Evolutionary conservation across 192 early-diverging fungal species (phyloP).

Genomic region (Backusella tuberculispora): DNA sequence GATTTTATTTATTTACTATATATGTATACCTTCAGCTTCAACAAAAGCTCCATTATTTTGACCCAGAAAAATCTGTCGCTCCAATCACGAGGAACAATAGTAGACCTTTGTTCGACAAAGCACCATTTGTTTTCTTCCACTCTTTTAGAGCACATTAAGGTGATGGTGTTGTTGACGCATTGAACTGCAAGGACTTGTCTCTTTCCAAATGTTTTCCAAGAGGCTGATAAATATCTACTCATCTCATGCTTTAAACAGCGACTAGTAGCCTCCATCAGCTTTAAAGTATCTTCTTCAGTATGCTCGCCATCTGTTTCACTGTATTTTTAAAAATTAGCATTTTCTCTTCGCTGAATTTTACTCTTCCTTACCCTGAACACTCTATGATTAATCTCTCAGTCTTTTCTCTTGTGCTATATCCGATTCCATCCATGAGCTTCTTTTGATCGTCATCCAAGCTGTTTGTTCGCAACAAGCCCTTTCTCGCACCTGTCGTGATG

Average conservation of each 20-base stretch:
- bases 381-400: neutral
- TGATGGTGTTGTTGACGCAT: neutral
- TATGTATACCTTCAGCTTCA: no score
- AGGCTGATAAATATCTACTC: constrained; percentile 10
- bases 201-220: constrained; percentile 16
- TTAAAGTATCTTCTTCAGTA: constrained; percentile 17
- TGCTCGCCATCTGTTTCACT: constrained; percentile 9
- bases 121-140: neutral
- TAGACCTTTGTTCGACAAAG: constrained; percentile 19
- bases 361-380: constrained; percentile 19
- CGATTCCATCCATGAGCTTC: constrained; percentile 21
- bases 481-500: neutral
- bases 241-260: constrained; percentile 9
- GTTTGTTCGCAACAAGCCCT: neutral
- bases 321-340: constrained; percentile 11
- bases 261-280: constrained; percentile 10
- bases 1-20: no score
- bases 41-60: no score
- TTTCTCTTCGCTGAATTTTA: neutral
- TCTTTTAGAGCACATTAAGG: constrained; percentile 8
- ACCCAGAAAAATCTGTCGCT: neutral
- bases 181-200: constrained; percentile 15
- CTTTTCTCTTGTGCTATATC: neutral
- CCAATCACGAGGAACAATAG: constrained; percentile 2
- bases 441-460: neutral